Evolutionary conservation across 2,329 filamentous ascomycete genomes (phyloP).

Genomic region (Neurospora sp.): DNA sequence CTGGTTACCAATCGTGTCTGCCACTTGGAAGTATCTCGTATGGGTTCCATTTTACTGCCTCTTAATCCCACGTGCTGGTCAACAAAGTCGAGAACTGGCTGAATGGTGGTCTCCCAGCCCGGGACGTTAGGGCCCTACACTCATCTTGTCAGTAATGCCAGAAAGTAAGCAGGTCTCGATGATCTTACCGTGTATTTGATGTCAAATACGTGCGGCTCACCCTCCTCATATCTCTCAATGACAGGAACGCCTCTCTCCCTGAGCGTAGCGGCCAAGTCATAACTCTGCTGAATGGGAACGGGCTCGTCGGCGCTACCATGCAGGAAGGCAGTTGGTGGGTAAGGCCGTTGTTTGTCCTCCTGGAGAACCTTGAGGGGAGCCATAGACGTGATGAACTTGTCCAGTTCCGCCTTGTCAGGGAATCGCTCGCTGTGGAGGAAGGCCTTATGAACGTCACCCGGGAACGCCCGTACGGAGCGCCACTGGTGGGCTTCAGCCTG

Average conservation of each 20-base stretch:
- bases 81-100: conserved; percentile 15
- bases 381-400: conserved; percentile 8
- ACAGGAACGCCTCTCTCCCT: conserved; percentile 12
- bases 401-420: conserved; percentile 6
- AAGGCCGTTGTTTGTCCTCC: conserved; percentile 3
- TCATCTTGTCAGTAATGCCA: neutral
- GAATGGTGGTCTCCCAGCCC: conserved; percentile 14
- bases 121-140: conserved; percentile 8
- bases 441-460: conserved; percentile 6
- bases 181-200: conserved; percentile 15
- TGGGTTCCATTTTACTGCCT: neutral
- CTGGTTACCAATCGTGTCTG: neutral
- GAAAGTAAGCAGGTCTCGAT: neutral
- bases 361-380: conserved; percentile 9
- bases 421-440: conserved; percentile 14
- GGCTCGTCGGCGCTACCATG: conserved; percentile 14
- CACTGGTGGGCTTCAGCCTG: conserved; percentile 16
- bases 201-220: conserved; percentile 14
- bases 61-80: conserved; percentile 5
- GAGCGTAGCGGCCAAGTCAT: conserved; percentile 12
- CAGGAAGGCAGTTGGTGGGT: conserved; percentile 17
- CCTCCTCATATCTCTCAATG: conserved; percentile 15
- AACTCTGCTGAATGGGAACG: conserved; percentile 14
- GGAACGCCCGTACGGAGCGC: conserved; percentile 2
- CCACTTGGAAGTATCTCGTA: neutral